phyloP scores from a whole-genome alignment of 495 filamentous ascomycete genomes.

The Xylaria bambusicola region DNA sequence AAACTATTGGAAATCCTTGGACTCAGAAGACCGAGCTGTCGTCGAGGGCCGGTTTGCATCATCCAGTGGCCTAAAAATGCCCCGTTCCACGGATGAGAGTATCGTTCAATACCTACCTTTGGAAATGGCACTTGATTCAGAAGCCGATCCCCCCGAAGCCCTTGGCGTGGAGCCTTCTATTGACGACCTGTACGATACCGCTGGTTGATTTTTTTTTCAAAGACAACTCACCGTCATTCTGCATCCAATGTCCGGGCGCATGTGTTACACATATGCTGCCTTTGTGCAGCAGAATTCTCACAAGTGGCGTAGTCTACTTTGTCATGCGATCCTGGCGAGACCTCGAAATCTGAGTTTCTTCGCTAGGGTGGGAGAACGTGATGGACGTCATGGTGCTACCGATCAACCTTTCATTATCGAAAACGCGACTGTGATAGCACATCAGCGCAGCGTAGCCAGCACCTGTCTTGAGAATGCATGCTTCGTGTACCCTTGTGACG shows the following conservation, averaged over 20 bases:
- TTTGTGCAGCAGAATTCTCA: not conserved
- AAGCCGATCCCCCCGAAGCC: conserved; percentile 27
- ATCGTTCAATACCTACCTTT: conserved; percentile 16
- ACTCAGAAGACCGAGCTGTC: conserved; percentile 12
- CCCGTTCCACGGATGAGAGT: conserved; percentile 11
- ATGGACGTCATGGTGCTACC: not conserved
- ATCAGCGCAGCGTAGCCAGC: not conserved
- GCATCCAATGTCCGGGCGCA: not conserved
- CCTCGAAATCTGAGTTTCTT: not conserved
- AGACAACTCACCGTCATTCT: not conserved
- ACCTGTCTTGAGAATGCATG: conserved; percentile 7
- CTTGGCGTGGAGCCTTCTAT: conserved; percentile 2
- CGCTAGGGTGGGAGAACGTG: not conserved
- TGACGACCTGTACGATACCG: conserved; percentile 14
- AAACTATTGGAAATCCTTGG: conserved; percentile 17
- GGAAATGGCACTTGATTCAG: conserved; percentile 7
- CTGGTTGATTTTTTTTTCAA: conserved; percentile 13
- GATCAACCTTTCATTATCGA: conserved; percentile 14
- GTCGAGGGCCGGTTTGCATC: conserved; percentile 19
- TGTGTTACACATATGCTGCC: not conserved
- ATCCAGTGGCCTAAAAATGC: conserved; percentile 2
- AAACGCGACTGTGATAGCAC: conserved; percentile 9
- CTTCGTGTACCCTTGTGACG: conserved; percentile 16
- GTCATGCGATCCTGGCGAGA: not conserved
- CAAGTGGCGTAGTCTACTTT: not conserved